phyloP scores from a whole-genome alignment of 805 yeast species.

The Metschnikowia vanudenii region DNA sequence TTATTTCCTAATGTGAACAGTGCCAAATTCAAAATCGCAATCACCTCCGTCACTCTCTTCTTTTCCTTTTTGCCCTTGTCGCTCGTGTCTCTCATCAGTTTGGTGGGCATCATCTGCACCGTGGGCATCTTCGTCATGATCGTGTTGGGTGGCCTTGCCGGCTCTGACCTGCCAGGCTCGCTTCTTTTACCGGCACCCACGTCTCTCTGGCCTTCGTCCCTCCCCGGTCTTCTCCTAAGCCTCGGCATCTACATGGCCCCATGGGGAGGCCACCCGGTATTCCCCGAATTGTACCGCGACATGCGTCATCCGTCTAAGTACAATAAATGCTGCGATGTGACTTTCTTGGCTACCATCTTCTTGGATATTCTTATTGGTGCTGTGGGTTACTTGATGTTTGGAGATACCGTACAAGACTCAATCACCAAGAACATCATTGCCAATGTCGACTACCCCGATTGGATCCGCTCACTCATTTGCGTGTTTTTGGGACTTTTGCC shows the following conservation, averaged over 20 bases:
- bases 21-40: conserved; percentile 31
- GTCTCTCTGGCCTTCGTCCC: conserved; percentile 30
- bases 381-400: conserved; percentile 79
- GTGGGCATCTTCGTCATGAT: conserved; percentile 48
- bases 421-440: conserved; percentile 72
- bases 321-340: conserved; percentile 47
- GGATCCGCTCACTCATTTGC: conserved; percentile 39
- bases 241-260: conserved; percentile 72
- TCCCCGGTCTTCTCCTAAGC: conserved; percentile 44
- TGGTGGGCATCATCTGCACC: conserved; percentile 58
- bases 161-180: conserved; percentile 51
- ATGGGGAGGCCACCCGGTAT: conserved; percentile 83
- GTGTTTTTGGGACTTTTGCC: conserved; percentile 39
- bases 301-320: conserved; percentile 71
- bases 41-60: conserved; percentile 41
- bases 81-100: conserved; percentile 52
- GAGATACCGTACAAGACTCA: conserved; percentile 63
- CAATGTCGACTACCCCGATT: conserved; percentile 65
- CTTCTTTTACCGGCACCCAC: conserved; percentile 47
- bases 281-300: conserved; percentile 73
- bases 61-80: conserved; percentile 56
- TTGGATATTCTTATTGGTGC: conserved; percentile 63
- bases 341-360: conserved; percentile 56
- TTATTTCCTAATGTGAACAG: conserved; percentile 11
- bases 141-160: conserved; percentile 45